Evolutionary conservation across 2,329 filamentous ascomycete genomes (phyloP).

Genomic region (Thyridium curvatum): DNA sequence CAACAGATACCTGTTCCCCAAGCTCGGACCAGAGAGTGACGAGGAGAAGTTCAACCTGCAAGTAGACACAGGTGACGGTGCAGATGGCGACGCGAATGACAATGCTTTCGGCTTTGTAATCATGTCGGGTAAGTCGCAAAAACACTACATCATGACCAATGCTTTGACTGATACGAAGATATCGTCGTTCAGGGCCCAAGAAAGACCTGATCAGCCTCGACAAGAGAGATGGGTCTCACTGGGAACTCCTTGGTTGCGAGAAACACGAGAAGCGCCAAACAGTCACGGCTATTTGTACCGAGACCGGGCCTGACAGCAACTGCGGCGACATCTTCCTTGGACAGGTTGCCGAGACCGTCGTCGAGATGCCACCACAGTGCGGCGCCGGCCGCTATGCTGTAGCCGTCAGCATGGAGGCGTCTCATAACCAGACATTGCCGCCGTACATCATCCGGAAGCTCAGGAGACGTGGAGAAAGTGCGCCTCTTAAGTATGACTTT

Average conservation of each 20-base stretch:
- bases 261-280: slow-evolving; percentile 20
- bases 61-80: too few species aligned
- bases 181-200: slow-evolving; percentile 22
- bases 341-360: slow-evolving; percentile 27
- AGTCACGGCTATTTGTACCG: slow-evolving; percentile 28
- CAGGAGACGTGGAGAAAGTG: too few species aligned
- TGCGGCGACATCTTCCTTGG: slow-evolving; percentile 29
- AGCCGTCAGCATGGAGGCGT: slow-evolving; percentile 18
- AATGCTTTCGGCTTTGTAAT: slow-evolving; percentile 24
- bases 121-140: too few species aligned
- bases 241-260: slow-evolving; percentile 31
- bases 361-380: slow-evolving; percentile 32
- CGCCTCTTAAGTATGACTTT: slow-evolving; percentile 30
- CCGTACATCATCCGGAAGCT: slow-evolving; percentile 11
- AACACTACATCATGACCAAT: too few species aligned
- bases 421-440: slow-evolving; percentile 14
- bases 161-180: too few species aligned
- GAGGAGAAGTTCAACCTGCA: too few species aligned
- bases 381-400: slow-evolving; percentile 32
- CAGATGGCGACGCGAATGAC: slow-evolving; percentile 22
- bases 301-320: slow-evolving; percentile 23
- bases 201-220: slow-evolving; percentile 25
- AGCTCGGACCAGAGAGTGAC: too few species aligned
- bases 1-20: too few species aligned
- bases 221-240: slow-evolving; percentile 36